Evolutionary conservation across 2,329 filamentous ascomycete genomes (phyloP).

Genomic region (Xylariomycetidae sp.): DNA sequence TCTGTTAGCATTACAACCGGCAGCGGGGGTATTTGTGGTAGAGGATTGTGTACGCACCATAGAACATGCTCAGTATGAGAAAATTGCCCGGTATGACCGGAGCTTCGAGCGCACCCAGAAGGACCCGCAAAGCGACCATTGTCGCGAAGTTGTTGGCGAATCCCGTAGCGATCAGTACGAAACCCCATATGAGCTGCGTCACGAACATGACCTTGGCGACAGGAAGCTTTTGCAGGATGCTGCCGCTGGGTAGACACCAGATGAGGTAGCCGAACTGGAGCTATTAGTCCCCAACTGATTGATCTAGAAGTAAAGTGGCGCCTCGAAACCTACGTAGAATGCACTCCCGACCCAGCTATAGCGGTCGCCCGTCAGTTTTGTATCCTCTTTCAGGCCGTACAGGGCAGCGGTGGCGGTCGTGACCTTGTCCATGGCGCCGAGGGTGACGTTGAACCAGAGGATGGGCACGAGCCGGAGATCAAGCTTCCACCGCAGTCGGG

Average conservation of each 20-base stretch:
- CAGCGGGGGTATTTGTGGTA: too few species aligned
- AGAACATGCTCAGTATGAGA: constrained; percentile 26
- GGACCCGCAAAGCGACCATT: constrained; percentile 22
- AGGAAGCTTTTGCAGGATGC: constrained; percentile 29
- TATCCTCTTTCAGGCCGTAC: constrained; percentile 20
- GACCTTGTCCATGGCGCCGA: constrained; percentile 25
- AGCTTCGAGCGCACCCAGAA: constrained; percentile 28
- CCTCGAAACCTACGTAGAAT: constrained; percentile 16
- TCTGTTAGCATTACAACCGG: background rate
- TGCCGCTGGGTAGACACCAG: constrained; percentile 27
- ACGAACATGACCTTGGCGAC: constrained; percentile 28
- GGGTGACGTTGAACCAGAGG: constrained; percentile 27
- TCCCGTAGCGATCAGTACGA: constrained; percentile 22
- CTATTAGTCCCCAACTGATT: background rate
- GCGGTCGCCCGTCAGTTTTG: constrained; percentile 15
- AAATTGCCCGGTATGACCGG: constrained; percentile 23
- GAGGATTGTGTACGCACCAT: too few species aligned
- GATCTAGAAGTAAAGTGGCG: background rate
- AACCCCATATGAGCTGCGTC: constrained; percentile 23
- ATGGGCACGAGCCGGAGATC: constrained; percentile 35
- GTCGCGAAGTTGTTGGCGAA: constrained; percentile 22
- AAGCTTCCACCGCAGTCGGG: constrained; percentile 33
- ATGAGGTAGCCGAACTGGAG: constrained; percentile 29
- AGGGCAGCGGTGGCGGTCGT: constrained; percentile 23
- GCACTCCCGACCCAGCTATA: constrained; percentile 25